Evolutionary conservation across 257 asterid species (phyloP).

Genomic region (Nicotiana benthamiana): DNA sequence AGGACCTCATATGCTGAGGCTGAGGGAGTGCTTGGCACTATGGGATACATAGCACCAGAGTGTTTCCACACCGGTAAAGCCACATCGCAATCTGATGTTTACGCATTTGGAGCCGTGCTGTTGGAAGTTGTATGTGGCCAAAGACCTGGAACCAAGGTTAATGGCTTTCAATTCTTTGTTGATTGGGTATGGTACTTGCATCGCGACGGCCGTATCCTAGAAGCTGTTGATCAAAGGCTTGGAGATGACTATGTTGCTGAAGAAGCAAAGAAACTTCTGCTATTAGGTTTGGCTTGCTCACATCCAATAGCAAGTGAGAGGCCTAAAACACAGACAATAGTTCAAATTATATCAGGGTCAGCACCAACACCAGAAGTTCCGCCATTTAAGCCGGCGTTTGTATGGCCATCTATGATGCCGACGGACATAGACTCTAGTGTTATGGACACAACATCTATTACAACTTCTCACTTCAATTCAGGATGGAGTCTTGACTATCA

Average conservation of each 20-base stretch:
- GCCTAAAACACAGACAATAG: conserved; percentile 48
- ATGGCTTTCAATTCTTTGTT: conserved; percentile 40
- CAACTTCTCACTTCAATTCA: conserved; percentile 41
- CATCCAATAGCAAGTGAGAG: conserved; percentile 62
- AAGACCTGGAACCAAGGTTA: conserved; percentile 61
- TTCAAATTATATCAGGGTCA: conserved; percentile 59
- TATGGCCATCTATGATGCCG: conserved; percentile 61
- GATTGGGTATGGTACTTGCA: conserved; percentile 93
- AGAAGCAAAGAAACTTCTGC: conserved; percentile 61
- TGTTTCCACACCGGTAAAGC: conserved; percentile 86
- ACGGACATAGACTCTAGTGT: conserved; percentile 26
- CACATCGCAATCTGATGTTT: conserved; percentile 71
- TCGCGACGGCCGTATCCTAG: conserved; percentile 47
- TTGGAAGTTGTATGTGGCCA: conserved; percentile 66
- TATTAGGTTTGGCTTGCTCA: conserved; percentile 73
- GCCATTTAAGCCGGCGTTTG: conserved; percentile 74
- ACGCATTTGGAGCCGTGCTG: conserved; percentile 73
- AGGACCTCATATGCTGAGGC: conserved; percentile 76
- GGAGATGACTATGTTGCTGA: conserved; percentile 37
- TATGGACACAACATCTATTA: conserved; percentile 15
- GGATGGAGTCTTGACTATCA: conserved; percentile 50
- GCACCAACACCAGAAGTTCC: conserved; percentile 55
- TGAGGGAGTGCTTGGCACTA: conserved; percentile 68
- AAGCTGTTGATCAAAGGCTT: conserved; percentile 62
- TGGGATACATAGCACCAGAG: conserved; percentile 93